Base-by-base conservation (phyloP, 1,139 yeast genomes). In the Candida gigantensis region DNA sequence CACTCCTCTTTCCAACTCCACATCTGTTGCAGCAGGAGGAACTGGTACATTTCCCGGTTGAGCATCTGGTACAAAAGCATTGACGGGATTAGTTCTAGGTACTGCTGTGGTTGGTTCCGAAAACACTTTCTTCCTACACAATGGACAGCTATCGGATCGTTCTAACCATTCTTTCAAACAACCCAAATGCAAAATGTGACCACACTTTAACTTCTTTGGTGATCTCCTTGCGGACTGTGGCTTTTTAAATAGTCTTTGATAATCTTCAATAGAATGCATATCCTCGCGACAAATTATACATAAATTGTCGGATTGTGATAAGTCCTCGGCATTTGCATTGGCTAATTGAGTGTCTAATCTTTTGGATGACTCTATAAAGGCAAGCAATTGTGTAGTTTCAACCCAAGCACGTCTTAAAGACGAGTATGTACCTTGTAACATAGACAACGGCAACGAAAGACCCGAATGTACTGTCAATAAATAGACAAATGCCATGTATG, bases 141-240 rank as follows among this genome's bases (percentile, higher is more conserved):
- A 79, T 1, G 99, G 98, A 63, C 99, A 92, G 19, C 80, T 77
- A 50, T 84, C 94, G 0, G 96, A 87, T 46, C 96, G 73, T 53
- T 87, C 96, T 48, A 92, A 68, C 99, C 99, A 92, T 49, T 86
- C 85, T 53, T 86, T 85, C 45, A 92, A 72, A 58, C 98, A 92
- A 3, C 95, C 92, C 65, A 84, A 68, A 57, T 92, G 99, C 42
- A 92, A 71, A 39, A 88, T 83, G 59, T 92, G 99, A 13, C 86
- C 84, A 65, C 99, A 92, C 2, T 69, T 71, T 37, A 92, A 68
- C 52, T 75, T 84, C 57, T 88, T 88, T 2, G 97, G 95, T 31
- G 64, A 71, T 39, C 71, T 65, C 42, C 90, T 72, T 6, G 56
- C 34, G 4, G 65, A 42, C 15, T 67, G 46, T 8, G 55, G 52